These are phyloP conservation scores for Wickerhamiella pararugosa DNA, from an alignment of 1,139 yeast species.

Conservation along the genomic window DNA sequence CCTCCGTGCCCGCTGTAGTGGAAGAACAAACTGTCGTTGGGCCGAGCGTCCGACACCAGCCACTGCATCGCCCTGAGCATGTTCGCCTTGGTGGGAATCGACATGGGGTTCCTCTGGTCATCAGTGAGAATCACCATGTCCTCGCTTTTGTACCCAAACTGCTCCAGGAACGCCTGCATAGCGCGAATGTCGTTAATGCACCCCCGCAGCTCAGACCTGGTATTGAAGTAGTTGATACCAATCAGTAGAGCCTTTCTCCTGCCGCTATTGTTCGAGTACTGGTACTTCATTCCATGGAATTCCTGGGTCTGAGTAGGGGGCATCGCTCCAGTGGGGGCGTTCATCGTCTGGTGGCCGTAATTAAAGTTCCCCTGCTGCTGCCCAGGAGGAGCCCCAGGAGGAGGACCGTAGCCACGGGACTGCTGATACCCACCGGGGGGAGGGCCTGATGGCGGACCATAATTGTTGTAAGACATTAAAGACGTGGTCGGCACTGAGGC, in stretches of 20 bases:
- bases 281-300: slow-evolving; percentile 27
- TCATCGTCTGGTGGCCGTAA: neutral
- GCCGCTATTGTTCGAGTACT: slow-evolving; percentile 67
- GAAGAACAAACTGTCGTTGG: slow-evolving; percentile 54
- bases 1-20: slow-evolving; percentile 97
- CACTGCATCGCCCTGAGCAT: slow-evolving; percentile 81
- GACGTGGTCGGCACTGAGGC: no score
- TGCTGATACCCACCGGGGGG: no score
- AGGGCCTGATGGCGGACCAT: no score
- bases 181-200: slow-evolving; percentile 53
- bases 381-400: slow-evolving; percentile 4
- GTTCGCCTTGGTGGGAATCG: slow-evolving; percentile 63
- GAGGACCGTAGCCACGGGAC: neutral
- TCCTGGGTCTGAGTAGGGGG: slow-evolving; percentile 9
- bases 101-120: slow-evolving; percentile 46
- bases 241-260: slow-evolving; percentile 65
- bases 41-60: slow-evolving; percentile 68
- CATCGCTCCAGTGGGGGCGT: neutral
- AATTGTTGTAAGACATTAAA: no score
- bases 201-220: slow-evolving; percentile 57
- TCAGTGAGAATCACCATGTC: slow-evolving; percentile 80
- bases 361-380: neutral
- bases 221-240: slow-evolving; percentile 77
- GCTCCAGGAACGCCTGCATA: slow-evolving; percentile 25
- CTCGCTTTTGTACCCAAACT: slow-evolving; percentile 54